A percentile compares a stretch with the other conserved stretches of the same genome.
phyloP scores from a whole-genome alignment of 768 basidiomycete genomes.

The Mycena venus region DNA sequence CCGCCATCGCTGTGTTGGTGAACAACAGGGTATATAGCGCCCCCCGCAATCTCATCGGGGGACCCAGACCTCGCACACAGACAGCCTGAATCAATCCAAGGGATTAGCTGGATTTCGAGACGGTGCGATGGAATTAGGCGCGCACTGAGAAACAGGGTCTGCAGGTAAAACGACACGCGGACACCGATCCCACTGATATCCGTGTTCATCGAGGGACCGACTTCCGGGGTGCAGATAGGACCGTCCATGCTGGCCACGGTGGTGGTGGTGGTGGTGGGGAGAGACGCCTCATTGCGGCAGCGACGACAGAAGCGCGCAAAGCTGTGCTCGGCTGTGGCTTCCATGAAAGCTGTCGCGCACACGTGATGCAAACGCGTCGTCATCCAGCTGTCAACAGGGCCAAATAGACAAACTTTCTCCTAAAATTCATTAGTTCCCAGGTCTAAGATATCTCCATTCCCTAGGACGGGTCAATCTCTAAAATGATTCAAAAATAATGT shows the following conservation, averaged over 20 bases:
- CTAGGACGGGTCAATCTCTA: too few species aligned
- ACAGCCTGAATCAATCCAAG: conserved; percentile 31
- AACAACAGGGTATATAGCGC: conserved; percentile 33
- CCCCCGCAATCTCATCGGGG: conserved; percentile 29
- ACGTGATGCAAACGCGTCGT: too few species aligned
- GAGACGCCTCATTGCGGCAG: background rate
- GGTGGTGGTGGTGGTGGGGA: background rate
- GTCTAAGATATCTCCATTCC: too few species aligned
- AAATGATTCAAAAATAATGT: too few species aligned
- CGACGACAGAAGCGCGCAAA: background rate
- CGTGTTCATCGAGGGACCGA: conserved; percentile 26
- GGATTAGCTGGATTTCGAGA: background rate
- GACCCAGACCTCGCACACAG: conserved; percentile 31
- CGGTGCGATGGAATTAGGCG: too few species aligned
- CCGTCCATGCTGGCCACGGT: too few species aligned
- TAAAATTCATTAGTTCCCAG: too few species aligned
- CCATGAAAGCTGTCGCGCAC: too few species aligned
- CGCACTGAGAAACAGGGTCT: conserved; percentile 31
- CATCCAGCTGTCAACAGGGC: too few species aligned
- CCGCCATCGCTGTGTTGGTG: conserved; percentile 37
- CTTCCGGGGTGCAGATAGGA: background rate
- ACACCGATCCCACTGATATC: conserved; percentile 37
- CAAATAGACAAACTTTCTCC: too few species aligned
- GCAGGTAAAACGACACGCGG: conserved; percentile 36
- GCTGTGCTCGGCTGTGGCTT: conserved; percentile 10